Percentiles rank a stretch among this genome's conserved stretches.
These are phyloP conservation scores for Cymbopogon flexuosus DNA, from an alignment of 202 grass and related monocot genomes.

Conservation along the genomic window DNA sequence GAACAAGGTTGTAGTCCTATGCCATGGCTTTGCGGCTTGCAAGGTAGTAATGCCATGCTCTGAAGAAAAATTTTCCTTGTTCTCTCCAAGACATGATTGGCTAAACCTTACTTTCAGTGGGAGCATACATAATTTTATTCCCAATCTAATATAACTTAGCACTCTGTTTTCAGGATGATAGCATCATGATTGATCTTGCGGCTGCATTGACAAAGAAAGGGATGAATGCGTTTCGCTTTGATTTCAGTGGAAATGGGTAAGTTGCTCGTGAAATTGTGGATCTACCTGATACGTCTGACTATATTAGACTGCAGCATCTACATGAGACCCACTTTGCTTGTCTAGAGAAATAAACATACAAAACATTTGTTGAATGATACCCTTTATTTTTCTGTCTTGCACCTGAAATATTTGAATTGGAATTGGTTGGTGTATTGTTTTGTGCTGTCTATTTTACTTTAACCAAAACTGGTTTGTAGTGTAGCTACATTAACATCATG, in stretches of 20 bases:
- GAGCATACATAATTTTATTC: background rate
- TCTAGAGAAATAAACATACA: background rate
- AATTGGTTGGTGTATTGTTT: background rate
- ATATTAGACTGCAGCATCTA: background rate
- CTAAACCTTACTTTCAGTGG: background rate
- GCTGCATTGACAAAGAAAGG: constrained; percentile 50
- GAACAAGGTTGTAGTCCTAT: constrained; percentile 54
- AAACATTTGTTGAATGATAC: background rate
- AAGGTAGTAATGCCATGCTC: constrained; percentile 34
- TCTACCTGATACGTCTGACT: background rate
- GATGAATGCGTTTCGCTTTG: constrained; percentile 56
- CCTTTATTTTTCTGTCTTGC: background rate
- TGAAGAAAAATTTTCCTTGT: background rate
- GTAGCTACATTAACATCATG: background rate
- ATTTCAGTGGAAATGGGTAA: constrained; percentile 94
- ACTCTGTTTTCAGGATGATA: constrained; percentile 42
- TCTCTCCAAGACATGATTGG: background rate
- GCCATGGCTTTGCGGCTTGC: constrained; percentile 61
- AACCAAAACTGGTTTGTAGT: background rate
- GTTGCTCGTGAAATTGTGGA: background rate
- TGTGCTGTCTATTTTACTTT: background rate
- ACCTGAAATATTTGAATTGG: no score
- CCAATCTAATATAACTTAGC: background rate
- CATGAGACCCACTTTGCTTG: background rate
- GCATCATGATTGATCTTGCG: constrained; percentile 57